These are phyloP conservation scores for Neofusicoccum umdonicola DNA, from an alignment of 2,329 filamentous ascomycete species.

Conservation along the genomic window DNA sequence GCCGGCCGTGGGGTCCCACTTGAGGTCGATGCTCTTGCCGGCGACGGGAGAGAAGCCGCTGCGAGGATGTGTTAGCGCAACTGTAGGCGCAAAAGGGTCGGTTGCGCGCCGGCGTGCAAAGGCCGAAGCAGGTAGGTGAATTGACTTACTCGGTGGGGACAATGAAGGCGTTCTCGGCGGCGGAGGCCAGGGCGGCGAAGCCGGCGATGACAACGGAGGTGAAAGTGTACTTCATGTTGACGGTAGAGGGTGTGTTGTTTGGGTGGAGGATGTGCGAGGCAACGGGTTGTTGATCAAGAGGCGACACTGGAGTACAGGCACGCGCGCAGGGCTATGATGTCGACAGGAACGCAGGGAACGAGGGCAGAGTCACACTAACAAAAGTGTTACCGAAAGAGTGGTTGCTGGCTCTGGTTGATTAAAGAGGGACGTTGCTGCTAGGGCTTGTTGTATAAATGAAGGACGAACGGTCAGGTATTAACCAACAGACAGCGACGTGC, in stretches of 20 bases:
- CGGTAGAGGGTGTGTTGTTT: background rate
- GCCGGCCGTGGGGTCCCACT: constrained; percentile 50
- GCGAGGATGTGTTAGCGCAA: constrained; percentile 24
- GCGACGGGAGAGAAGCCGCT: constrained; percentile 46
- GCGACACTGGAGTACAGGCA: background rate
- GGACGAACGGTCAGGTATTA: constrained; percentile 6
- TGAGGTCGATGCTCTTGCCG: constrained; percentile 46
- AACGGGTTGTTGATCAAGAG: background rate
- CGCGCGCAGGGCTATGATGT: background rate
- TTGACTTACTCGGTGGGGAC: constrained; percentile 19
- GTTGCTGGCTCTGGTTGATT: background rate
- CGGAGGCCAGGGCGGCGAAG: constrained; percentile 44
- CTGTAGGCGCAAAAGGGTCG: no score
- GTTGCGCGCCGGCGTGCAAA: no score
- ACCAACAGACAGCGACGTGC: background rate
- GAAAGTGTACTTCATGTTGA: constrained; percentile 45
- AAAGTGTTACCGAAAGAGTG: constrained; percentile 5
- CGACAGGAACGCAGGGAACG: background rate
- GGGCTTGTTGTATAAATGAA: background rate
- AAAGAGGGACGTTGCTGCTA: background rate
- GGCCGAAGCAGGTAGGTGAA: background rate
- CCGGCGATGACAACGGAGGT: constrained; percentile 43
- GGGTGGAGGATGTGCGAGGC: background rate
- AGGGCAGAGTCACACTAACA: background rate
- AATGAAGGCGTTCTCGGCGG: constrained; percentile 50